These are phyloP conservation scores for Ascochyta rabiei DNA, from an alignment of 2,329 filamentous ascomycete species.

Conservation along the genomic window DNA sequence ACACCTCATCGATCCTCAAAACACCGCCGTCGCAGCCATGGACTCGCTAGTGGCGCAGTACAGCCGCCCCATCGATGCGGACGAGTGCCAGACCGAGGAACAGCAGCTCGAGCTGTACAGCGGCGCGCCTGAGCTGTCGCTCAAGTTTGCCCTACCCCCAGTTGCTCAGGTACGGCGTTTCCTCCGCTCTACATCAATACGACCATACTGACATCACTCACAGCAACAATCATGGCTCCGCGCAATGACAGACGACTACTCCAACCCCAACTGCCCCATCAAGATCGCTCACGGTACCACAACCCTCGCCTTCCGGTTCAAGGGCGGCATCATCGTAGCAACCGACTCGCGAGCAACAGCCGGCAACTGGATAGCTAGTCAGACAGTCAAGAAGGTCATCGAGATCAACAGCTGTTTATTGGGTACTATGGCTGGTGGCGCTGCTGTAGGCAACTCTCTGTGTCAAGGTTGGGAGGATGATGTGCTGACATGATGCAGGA, in stretches of 20 bases:
- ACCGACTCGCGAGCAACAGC: conserved; percentile 97
- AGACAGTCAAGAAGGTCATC: conserved; percentile 99
- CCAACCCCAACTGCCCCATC: conserved; percentile 96
- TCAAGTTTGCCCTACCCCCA: conserved; percentile 94
- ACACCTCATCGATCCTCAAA: conserved; percentile 4
- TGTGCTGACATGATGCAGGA: conserved; percentile 61
- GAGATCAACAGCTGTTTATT: conserved; percentile 94
- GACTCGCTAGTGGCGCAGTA: conserved; percentile 93
- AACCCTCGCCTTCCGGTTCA: conserved; percentile 95
- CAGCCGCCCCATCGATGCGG: conserved; percentile 75
- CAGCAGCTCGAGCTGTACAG: conserved; percentile 73
- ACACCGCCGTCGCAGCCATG: conserved; percentile 61
- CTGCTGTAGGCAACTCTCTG: conserved; percentile 66
- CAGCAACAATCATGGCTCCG: conserved; percentile 94
- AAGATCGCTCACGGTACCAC: conserved; percentile 99
- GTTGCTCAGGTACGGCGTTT: conserved; percentile 74
- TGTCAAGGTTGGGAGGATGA: background rate
- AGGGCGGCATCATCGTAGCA: conserved; percentile 97
- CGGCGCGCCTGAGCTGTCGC: conserved; percentile 75
- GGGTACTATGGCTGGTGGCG: conserved; percentile 97
- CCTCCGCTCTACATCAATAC: background rate
- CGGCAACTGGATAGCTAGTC: conserved; percentile 98
- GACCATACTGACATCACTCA: conserved; percentile 6
- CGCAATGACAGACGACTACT: conserved; percentile 94
- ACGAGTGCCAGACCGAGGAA: conserved; percentile 75